Base-by-base conservation (phyloP, 345 rosid genomes). In the Clausena lansium region DNA sequence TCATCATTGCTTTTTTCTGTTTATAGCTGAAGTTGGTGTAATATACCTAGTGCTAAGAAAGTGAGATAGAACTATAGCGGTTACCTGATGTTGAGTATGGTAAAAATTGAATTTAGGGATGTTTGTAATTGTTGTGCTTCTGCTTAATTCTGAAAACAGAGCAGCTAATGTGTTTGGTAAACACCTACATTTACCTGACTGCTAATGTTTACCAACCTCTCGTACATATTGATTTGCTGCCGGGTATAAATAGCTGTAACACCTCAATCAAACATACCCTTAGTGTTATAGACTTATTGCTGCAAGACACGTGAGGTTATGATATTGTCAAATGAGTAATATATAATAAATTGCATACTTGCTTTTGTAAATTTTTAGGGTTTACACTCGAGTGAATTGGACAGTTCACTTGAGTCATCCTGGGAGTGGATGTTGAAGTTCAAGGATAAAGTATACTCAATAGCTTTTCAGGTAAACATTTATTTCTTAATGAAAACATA, bases 391-490 rank as follows among this genome's bases (percentile, higher is more conserved):
- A 90, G 95, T 81, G 91, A 87, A 70, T 68, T 89, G 87, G 91
- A 89, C 71, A 90, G 84, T 81, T 69, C 85, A 77, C 87, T 90
- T 62, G 89, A 87, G 84, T 90, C 88, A 66, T 90, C 97, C 1
- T 94, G 98, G 99, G 82, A 82, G 36, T 94, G 92, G 85, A 86
- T 94, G 91, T 77, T 89, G 78, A 91, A 91, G 79, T 85, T 96
- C 84, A 94, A 96, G 90, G 99, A 96, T 68, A 90, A 89, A 78
- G 77, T 96, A 81, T 91, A 83, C 83, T 84, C 90, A 33, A 50
- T 85, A 65, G 98, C 98, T 81, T 94, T 92, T 83, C 88, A 88
- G 95, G 97, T 96, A 77, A 66, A 71, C 36, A 41, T 15, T 70
- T 11, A 63, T 55, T 77, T 28, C 15, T 85, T 75, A 30, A 19